These are phyloP conservation scores for Coix lacrymajobi DNA, from an alignment of 176 grass and related monocot species.

Conservation along the genomic window DNA sequence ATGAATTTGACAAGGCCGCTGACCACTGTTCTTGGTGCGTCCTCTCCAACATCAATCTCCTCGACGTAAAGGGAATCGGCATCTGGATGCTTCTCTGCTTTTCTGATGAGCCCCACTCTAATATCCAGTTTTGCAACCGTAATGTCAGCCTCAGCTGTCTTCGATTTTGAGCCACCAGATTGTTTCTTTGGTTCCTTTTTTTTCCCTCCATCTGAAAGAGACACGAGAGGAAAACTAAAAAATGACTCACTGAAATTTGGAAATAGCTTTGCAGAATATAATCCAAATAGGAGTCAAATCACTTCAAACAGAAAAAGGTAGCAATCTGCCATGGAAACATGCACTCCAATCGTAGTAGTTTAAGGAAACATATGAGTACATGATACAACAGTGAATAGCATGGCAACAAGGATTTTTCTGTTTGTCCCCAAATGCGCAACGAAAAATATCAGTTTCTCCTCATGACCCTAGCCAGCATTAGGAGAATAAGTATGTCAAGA, in stretches of 20 bases:
- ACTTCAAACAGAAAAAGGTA: not conserved
- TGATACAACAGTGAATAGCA: not conserved
- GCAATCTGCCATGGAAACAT: not conserved
- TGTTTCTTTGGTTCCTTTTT: conserved; percentile 72
- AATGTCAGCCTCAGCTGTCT: conserved; percentile 56
- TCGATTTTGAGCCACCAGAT: conserved; percentile 60
- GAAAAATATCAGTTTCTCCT: not conserved
- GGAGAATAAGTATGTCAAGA: not conserved
- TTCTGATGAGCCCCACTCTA: conserved; percentile 77
- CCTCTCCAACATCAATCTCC: conserved; percentile 96
- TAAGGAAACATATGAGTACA: not conserved
- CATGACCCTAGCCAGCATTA: not conserved
- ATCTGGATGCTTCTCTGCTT: conserved; percentile 89
- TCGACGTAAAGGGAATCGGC: conserved; percentile 96
- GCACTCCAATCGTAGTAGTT: not conserved
- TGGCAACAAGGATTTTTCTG: not conserved
- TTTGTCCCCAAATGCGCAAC: not conserved
- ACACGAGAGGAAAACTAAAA: not conserved
- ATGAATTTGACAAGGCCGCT: conserved; percentile 96
- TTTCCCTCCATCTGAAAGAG: conserved; percentile 37
- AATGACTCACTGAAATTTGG: not conserved
- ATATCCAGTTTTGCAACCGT: conserved; percentile 73
- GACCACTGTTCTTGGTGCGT: conserved; percentile 76
- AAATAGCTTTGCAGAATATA: not conserved
- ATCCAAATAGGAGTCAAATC: not conserved